Conservation (phyloP, 805 yeast genomes). For the Metschnikowia sp. region DNA sequence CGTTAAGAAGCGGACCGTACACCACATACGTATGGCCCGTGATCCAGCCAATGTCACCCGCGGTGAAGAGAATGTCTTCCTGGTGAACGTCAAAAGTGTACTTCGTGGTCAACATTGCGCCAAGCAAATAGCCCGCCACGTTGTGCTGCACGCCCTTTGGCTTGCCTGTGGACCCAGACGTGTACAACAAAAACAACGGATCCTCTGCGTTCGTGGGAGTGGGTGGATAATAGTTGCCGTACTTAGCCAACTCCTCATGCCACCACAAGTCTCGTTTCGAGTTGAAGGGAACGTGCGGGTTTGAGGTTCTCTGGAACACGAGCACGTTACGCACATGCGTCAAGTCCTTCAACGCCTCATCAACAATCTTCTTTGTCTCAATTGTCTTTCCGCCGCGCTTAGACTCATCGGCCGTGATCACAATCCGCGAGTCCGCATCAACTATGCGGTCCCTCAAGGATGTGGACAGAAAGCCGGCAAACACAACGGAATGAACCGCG, state of each 20-base stretch:
- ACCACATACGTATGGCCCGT: slow-evolving; percentile 96
- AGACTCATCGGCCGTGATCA: slow-evolving; percentile 93
- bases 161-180: slow-evolving; percentile 97
- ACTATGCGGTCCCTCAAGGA: slow-evolving; percentile 86
- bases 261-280: slow-evolving; percentile 90
- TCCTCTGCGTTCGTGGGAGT: slow-evolving; percentile 87
- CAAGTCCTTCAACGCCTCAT: slow-evolving; percentile 80
- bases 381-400: slow-evolving; percentile 94
- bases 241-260: slow-evolving; percentile 84
- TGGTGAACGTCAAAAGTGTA: slow-evolving; percentile 91
- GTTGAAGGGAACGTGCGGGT: slow-evolving; percentile 64
- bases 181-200: slow-evolving; percentile 91
- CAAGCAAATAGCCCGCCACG: slow-evolving; percentile 91
- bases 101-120: slow-evolving; percentile 87
- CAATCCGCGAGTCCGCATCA: slow-evolving; percentile 81
- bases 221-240: slow-evolving; percentile 83
- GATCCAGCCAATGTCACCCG: slow-evolving; percentile 99
- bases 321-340: slow-evolving; percentile 77
- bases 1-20: slow-evolving; percentile 84
- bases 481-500: slow-evolving; percentile 92
- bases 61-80: slow-evolving; percentile 87
- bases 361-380: slow-evolving; percentile 90
- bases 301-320: slow-evolving; percentile 86
- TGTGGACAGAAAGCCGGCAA: slow-evolving; percentile 95
- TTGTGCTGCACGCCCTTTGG: slow-evolving; percentile 97